Evolutionary conservation across 2,329 filamentous ascomycete species (phyloP), one percentile per base, ranked within the genome.

Genomic region (Scorias spongiosa): DNA sequence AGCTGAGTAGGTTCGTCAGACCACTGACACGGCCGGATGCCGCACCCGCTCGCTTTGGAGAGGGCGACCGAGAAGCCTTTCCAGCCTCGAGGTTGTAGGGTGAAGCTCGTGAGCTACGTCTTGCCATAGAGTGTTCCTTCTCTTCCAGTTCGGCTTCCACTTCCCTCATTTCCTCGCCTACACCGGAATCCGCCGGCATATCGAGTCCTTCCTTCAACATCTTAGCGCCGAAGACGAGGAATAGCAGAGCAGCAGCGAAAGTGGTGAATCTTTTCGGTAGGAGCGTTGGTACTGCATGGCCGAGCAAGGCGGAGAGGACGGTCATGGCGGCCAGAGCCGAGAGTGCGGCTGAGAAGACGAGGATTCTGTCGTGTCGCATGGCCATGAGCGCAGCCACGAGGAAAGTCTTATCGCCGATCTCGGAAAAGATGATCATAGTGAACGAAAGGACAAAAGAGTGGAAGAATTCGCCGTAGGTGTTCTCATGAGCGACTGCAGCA

Each of bases 361-460:
- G 75, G 50, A 94, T 69, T 42, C 91, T 81, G 49, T 91, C 83
- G 57, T 98, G 89, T 61, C 94, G 91, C 91, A 98, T 98, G 10
- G 91, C 91, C 91, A 98, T 98, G 14, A 98, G 76, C 7, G 88
- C 89, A 6, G 91, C 91, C 17, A 98, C 86, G 38, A 98, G 74
- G 69, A 98, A 98, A 0, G 91, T 98, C 68, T 98, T 98, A 75
- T 98, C 91, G 50, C 91, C 91, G 55, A 98, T 79, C 63, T 98
- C 91, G 40, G 89, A 95, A 55, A 96, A 82, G 49, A 96, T 70
- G 56, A 98, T 98, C 91, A 96, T 98, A 46, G 88, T 89, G 47
- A 95, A 78, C 12, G 91, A 93, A 29, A 96, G 78, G 10, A 93
- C 59, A 57, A 91, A 93, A 3, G 91, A 96, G 63, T 98, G 89